Percentiles rank a stretch among this genome's conserved stretches.
Evolutionary conservation across 2,329 filamentous ascomycete species (phyloP).

Genomic region (Rachicladosporium sp.): DNA sequence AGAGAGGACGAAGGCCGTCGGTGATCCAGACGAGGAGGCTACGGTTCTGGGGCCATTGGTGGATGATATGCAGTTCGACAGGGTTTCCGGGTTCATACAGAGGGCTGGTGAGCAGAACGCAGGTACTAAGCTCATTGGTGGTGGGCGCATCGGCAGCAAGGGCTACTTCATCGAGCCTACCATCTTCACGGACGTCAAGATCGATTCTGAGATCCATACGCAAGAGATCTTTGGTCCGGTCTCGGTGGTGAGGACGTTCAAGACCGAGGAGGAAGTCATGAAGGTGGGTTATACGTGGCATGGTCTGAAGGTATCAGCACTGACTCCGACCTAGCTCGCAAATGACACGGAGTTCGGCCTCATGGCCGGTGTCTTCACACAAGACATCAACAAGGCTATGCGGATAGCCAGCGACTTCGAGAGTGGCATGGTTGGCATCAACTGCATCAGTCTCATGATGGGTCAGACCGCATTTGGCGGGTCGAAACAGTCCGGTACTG

Average conservation of each 20-base stretch:
- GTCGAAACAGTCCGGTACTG: slow-evolving; percentile 38
- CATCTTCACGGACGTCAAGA: slow-evolving; percentile 44
- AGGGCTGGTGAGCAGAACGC: slow-evolving; percentile 3
- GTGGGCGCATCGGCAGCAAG: slow-evolving; percentile 1
- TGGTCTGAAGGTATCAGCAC: slow-evolving; percentile 9
- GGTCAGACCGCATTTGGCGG: slow-evolving; percentile 38
- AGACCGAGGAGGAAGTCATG: slow-evolving; percentile 28
- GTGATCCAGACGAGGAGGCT: background rate
- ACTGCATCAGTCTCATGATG: slow-evolving; percentile 21
- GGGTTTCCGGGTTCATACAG: slow-evolving; percentile 20
- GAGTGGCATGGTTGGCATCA: slow-evolving; percentile 45
- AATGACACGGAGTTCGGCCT: slow-evolving; percentile 65
- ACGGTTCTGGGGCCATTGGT: slow-evolving; percentile 1
- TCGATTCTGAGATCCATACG: slow-evolving; percentile 25
- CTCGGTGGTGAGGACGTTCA: slow-evolving; percentile 28
- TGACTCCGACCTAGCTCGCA: slow-evolving; percentile 15
- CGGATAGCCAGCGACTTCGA: slow-evolving; percentile 36
- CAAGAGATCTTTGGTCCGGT: slow-evolving; percentile 34
- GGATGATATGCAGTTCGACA: slow-evolving; percentile 10
- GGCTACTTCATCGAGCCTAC: slow-evolving; percentile 4
- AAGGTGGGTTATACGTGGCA: slow-evolving; percentile 31
- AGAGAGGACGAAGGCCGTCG: slow-evolving; percentile 3
- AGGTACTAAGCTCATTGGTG: slow-evolving; percentile 5
- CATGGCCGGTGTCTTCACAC: slow-evolving; percentile 55
- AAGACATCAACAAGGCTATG: slow-evolving; percentile 41